Evolutionary conservation across 2,329 filamentous ascomycete species (phyloP).

Genomic region (Pestalotiopsis fici): DNA sequence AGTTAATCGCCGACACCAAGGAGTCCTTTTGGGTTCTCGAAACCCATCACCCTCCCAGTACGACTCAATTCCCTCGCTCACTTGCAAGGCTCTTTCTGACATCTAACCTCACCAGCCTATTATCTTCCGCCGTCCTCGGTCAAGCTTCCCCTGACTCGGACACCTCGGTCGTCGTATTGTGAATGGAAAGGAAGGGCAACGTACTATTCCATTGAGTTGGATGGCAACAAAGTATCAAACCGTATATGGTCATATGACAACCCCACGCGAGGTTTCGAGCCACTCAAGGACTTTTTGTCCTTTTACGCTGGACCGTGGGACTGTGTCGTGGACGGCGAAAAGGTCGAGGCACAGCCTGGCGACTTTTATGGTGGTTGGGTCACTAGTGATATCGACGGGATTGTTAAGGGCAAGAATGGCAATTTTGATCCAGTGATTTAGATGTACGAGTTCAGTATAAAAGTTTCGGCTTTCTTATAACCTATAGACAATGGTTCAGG

Average conservation of each 20-base stretch:
- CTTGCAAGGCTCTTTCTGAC: not conserved
- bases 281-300: constrained; percentile 56
- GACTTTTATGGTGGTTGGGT: constrained; percentile 69
- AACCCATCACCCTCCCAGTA: constrained; percentile 63
- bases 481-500: not conserved
- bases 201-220: constrained; percentile 50
- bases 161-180: constrained; percentile 48
- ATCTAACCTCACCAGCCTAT: constrained; percentile 45
- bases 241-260: constrained; percentile 61
- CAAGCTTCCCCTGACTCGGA: constrained; percentile 45
- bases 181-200: constrained; percentile 64
- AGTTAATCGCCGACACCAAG: constrained; percentile 58
- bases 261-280: constrained; percentile 52
- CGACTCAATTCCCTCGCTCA: constrained; percentile 16
- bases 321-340: constrained; percentile 63
- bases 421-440: constrained; percentile 38
- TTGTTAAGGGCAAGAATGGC: constrained; percentile 43
- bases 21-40: constrained; percentile 64
- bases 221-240: constrained; percentile 43
- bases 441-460: not conserved
- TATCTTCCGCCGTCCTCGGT: constrained; percentile 57
- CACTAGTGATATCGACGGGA: constrained; percentile 59
- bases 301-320: constrained; percentile 65
- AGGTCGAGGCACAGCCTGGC: constrained; percentile 58
- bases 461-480: not conserved